Percentiles rank a stretch among this genome's conserved stretches.
Evolutionary conservation across 768 basidiomycete species (phyloP).

Genomic region (Boletus patriciae): DNA sequence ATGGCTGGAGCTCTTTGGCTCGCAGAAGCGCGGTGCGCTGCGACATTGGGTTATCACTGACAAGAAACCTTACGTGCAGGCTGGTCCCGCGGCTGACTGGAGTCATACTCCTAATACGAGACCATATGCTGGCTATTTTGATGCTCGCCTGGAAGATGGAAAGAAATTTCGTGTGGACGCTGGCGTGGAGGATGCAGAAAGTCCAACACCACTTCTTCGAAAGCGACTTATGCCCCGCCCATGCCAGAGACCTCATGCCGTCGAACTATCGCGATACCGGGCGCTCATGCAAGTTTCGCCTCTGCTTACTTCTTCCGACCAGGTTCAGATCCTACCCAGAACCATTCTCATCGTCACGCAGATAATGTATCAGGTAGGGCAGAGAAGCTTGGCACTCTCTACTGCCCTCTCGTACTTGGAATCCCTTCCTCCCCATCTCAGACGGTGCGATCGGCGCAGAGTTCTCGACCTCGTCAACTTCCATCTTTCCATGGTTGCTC

Average conservation of each 20-base stretch:
- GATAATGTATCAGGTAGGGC: conserved; percentile 44
- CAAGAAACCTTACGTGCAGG: background rate
- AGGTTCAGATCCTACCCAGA: conserved; percentile 40
- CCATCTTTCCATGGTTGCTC: conserved; percentile 41
- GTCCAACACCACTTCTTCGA: background rate
- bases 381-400: conserved; percentile 40
- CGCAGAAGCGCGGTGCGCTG: conserved; percentile 38
- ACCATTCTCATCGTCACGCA: conserved; percentile 47
- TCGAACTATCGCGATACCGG: conserved; percentile 32
- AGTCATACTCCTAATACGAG: background rate
- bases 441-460: conserved; percentile 31
- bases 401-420: conserved; percentile 51
- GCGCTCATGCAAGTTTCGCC: conserved; percentile 46
- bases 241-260: conserved; percentile 7
- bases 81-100: background rate
- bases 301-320: conserved; percentile 34
- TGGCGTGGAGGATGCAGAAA: background rate
- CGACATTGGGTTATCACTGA: conserved; percentile 18
- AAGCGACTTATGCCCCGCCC: conserved; percentile 20
- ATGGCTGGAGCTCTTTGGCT: conserved; percentile 63
- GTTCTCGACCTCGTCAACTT: conserved; percentile 54
- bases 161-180: background rate
- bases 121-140: background rate
- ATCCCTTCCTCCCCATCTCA: conserved; percentile 45
- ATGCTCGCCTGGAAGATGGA: background rate